Evolutionary conservation across 257 asterid genomes (phyloP).

Genomic region (Salvia rosmarinus): DNA sequence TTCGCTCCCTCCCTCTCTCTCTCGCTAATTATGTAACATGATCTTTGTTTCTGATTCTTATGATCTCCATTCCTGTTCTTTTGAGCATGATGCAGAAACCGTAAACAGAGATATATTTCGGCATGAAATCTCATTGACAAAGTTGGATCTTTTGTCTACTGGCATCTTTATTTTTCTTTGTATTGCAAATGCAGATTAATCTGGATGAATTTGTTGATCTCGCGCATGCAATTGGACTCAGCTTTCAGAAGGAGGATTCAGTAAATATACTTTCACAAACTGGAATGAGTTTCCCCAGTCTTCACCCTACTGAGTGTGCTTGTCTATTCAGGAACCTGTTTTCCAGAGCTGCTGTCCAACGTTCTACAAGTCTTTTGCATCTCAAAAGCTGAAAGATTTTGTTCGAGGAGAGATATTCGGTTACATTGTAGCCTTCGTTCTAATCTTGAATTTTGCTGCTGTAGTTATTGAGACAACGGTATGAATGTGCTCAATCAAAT

Average conservation of each 20-base stretch:
- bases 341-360: conserved; percentile 66
- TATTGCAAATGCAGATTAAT: conserved; percentile 62
- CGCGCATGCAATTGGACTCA: conserved; percentile 83
- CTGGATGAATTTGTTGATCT: conserved; percentile 90
- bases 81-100: conserved; percentile 1
- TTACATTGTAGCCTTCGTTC: conserved; percentile 64
- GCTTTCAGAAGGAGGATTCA: conserved; percentile 91
- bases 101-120: too few species aligned
- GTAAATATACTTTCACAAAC: conserved; percentile 53
- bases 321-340: conserved; percentile 65
- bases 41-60: background rate
- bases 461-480: conserved; percentile 94
- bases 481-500: conserved; percentile 35
- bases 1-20: background rate
- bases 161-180: conserved; percentile 21
- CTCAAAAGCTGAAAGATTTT: conserved; percentile 69
- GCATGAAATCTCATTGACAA: background rate
- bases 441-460: conserved; percentile 76
- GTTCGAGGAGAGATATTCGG: conserved; percentile 69
- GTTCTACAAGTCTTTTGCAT: conserved; percentile 70
- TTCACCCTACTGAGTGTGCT: conserved; percentile 36
- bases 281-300: conserved; percentile 17
- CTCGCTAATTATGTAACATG: background rate
- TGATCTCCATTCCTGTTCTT: background rate
- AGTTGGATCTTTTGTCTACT: conserved; percentile 23